Evolutionary conservation across 148 eudicot species (phyloP).

Genomic region (Cornus kousa): DNA sequence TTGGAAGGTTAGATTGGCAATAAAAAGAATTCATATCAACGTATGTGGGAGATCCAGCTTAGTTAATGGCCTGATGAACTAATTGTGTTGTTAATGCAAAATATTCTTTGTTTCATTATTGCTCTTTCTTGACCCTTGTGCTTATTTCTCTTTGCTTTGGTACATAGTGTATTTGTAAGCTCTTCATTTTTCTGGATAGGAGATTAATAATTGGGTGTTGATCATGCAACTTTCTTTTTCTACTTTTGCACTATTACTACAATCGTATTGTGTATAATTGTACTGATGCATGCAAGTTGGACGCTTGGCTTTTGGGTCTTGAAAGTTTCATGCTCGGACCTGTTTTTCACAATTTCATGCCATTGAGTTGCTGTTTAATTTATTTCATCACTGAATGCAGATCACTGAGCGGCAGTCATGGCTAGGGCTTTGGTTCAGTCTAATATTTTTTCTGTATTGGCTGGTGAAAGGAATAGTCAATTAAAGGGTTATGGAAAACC

Average conservation of each 20-base stretch:
- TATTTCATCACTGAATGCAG: slow-evolving; percentile 16
- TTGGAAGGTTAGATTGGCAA: background rate
- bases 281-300: background rate
- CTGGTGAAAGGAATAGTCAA: slow-evolving; percentile 40
- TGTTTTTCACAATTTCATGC: background rate
- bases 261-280: too few relatives aligned
- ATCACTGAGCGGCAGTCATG: slow-evolving; percentile 39
- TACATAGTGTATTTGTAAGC: background rate
- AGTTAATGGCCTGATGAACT: background rate
- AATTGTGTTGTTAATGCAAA: background rate
- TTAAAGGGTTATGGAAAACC: slow-evolving; percentile 41
- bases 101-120: background rate
- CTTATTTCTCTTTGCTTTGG: background rate
- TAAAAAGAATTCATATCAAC: background rate
- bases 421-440: slow-evolving; percentile 66
- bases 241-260: background rate
- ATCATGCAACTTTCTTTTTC: background rate
- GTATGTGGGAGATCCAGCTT: background rate
- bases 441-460: slow-evolving; percentile 46
- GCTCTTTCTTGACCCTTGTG: background rate
- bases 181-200: too few relatives aligned
- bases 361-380: background rate
- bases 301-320: background rate
- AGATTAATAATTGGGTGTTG: background rate
- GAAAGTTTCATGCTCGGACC: background rate